Conservation (phyloP, 2,329 filamentous ascomycete species). For the Xylogone sp. region DNA sequence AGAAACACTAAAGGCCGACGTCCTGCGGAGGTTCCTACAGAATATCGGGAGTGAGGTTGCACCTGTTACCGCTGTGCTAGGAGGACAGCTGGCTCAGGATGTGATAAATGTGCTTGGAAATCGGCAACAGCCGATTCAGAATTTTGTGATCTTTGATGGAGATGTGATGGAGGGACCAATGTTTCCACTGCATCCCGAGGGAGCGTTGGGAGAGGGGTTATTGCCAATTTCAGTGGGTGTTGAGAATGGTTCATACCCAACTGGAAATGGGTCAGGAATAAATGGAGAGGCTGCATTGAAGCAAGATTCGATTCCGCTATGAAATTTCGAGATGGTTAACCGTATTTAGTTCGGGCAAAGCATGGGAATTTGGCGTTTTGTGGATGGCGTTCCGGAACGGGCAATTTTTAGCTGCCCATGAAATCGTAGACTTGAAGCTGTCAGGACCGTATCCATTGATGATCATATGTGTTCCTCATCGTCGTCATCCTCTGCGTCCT, state of each 20-base stretch:
- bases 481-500: slow-evolving; percentile 28
- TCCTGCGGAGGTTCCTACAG: slow-evolving; percentile 80
- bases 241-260: slow-evolving; percentile 15
- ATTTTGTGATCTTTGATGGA: slow-evolving; percentile 88
- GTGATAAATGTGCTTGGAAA: slow-evolving; percentile 94
- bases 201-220: slow-evolving; percentile 46
- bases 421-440: slow-evolving; percentile 4
- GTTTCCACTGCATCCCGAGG: slow-evolving; percentile 75
- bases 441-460: slow-evolving; percentile 3
- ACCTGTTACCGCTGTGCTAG: slow-evolving; percentile 83
- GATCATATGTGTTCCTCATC: slow-evolving; percentile 9
- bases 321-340: background rate
- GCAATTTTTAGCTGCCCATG: background rate
- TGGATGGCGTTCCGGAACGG: background rate
- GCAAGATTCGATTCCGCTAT: background rate
- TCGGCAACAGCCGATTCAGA: slow-evolving; percentile 92
- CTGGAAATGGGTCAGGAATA: slow-evolving; percentile 9
- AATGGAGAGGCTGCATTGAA: slow-evolving; percentile 4
- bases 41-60: slow-evolving; percentile 81
- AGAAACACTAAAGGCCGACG: slow-evolving; percentile 64
- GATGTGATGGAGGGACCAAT: slow-evolving; percentile 73
- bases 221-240: slow-evolving; percentile 30
- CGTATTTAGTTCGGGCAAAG: background rate
- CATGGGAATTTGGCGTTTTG: background rate
- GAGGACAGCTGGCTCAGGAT: slow-evolving; percentile 88